Evolutionary conservation across 768 basidiomycete species (phyloP), one percentile per base, ranked within the genome.

Genomic region (Mycena metata): DNA sequence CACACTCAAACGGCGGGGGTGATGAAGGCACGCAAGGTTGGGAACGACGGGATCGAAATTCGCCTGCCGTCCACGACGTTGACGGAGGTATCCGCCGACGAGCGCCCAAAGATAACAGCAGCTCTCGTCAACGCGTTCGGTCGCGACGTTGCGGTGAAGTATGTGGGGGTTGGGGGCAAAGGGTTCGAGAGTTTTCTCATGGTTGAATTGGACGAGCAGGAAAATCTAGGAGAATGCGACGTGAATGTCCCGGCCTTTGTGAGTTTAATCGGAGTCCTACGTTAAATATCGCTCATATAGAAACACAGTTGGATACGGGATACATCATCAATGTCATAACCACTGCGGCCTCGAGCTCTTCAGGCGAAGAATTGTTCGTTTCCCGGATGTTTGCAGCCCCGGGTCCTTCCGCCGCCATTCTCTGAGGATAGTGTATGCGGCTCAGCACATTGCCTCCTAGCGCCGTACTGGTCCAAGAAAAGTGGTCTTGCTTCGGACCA

Each of bases 371-470:
- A 57, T 72, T 71, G 17, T 89, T 87, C 75, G 76, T 83, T 23
- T 87, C 87, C 9, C 81, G 88, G 6, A 84, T 88, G 81, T 88
- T 89, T 70, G 77, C 83, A n/a, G 7, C 86, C 85, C 9, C 56
- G 51, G 1, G 33, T 64, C 10, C 69, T 83, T 26, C 70, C 70
- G 62, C 72, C 74, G 57, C 77, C 77, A 2, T 35, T 41, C 41
- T 50, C 55, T 5, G 87, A 88, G 76, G 88, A 89, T 65, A 81
- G 78, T 19, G 87, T 88, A 10, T 88, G 86, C 65, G 88, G 88
- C 16, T 84, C 84, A 42, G 86, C 87, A 0, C 88, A 89, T 69
- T 82, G 82, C 51, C 60, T 88, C 43, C 64, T 86, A 41, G 79
- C 72, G 2, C 87, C 87, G 3, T 88, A 88, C 66, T 89, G 87